Base-by-base conservation (phyloP, 169 alveolate genomes). In the Plasmodium cynomolgi region DNA sequence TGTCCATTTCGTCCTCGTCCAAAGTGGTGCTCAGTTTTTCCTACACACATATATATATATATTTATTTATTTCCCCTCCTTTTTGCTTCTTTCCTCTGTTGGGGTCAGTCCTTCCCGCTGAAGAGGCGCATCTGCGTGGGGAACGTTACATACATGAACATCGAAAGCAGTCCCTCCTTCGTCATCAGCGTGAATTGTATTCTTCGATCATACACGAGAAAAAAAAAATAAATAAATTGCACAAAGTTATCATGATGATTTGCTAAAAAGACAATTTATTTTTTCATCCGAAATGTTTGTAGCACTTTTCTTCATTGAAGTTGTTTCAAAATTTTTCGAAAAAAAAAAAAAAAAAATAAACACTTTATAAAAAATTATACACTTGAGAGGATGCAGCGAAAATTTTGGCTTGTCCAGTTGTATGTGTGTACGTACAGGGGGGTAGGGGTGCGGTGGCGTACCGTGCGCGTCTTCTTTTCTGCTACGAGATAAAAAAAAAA, bases 1-100 rank as follows among this genome's bases (percentile, higher is more conserved):
- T 41, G 20, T 83, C 92, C 92, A 83, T 83, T 62, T 83, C 26
- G 82, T 13, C 31, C 47, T 80, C 77, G n/a, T 68, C 37, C 77
- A 2, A 68, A 23, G 37, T 9, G 37, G 77, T 68, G n/a, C 6
- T 50, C 8, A 13, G 26, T 13, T 50, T 50, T 50, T 0, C 15
- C 37, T 26, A 68, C 1, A 44, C 5, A 7, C 11, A 44, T 44
- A 7, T 44, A 44, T 7, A 7, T 58, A 1, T 68, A 17, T 26
- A 2, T 7, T 23, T 68, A n/a, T 68, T 68, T 68, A 3, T 20
- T 23, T 7, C 23, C 23, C 62, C 13, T 77, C 71, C 29, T 77
- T 77, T 33, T 20, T 77, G 50, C 29, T n/a, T 9, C 44, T 75
- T 41, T 34, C 23, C 26, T 39, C 54, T 17, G 84, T 11, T 79